Evolutionary conservation across 2,329 filamentous ascomycete genomes (phyloP).

Genomic region (Domatiomyces globalis): DNA sequence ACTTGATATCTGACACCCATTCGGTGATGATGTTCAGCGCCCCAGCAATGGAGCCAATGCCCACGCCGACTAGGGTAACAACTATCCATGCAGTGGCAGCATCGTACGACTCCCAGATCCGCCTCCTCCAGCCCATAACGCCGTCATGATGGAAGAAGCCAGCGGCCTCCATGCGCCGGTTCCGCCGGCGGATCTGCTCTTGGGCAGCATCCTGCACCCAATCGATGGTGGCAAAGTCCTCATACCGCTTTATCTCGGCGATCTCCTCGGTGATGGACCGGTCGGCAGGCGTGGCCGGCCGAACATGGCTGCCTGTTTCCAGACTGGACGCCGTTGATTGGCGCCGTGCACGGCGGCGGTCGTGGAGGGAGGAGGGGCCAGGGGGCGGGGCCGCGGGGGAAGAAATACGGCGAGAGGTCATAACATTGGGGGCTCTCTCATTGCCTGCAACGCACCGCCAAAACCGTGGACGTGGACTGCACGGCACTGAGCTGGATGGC

Average conservation of each 20-base stretch:
- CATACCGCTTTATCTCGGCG: slow-evolving; percentile 93
- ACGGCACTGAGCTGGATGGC: background rate
- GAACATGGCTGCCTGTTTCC: slow-evolving; percentile 46
- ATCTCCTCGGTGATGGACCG: slow-evolving; percentile 84
- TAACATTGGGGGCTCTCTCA: slow-evolving; percentile 23
- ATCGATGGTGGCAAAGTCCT: slow-evolving; percentile 93
- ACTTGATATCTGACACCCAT: slow-evolving; percentile 90
- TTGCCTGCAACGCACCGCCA: slow-evolving; percentile 1
- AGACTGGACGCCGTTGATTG: slow-evolving; percentile 51
- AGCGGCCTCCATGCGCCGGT: slow-evolving; percentile 56
- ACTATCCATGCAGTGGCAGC: slow-evolving; percentile 97
- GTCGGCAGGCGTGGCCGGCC: slow-evolving; percentile 41
- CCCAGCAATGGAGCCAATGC: slow-evolving; percentile 85
- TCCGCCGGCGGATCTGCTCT: slow-evolving; percentile 69
- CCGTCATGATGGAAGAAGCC: slow-evolving; percentile 56
- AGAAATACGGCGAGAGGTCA: slow-evolving; percentile 38
- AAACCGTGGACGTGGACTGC: background rate
- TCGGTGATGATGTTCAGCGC: slow-evolving; percentile 92
- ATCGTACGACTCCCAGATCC: slow-evolving; percentile 75
- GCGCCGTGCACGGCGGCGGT: slow-evolving; percentile 41
- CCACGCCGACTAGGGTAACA: slow-evolving; percentile 77
- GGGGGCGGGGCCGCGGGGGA: slow-evolving; percentile 31
- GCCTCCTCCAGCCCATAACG: slow-evolving; percentile 65
- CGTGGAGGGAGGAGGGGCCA: slow-evolving; percentile 41
- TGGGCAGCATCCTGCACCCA: slow-evolving; percentile 97